Evolutionary conservation across 2,329 filamentous ascomycete genomes (phyloP).

Genomic region (Diaporthe caulivora): DNA sequence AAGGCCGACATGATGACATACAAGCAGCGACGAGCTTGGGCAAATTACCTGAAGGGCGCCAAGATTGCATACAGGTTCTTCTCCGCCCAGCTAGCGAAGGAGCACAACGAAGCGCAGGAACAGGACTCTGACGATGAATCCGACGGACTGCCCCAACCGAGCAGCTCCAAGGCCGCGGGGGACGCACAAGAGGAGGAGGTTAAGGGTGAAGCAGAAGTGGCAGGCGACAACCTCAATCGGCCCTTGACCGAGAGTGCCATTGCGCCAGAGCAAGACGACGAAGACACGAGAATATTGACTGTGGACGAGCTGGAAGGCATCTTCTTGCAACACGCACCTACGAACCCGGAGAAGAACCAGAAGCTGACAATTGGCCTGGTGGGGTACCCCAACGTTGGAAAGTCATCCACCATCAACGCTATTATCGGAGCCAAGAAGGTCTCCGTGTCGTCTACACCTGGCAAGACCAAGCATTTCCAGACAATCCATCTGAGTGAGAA

Average conservation of each 20-base stretch:
- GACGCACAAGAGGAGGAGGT: constrained; percentile 44
- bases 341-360: constrained; percentile 58
- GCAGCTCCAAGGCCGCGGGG: constrained; percentile 45
- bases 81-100: constrained; percentile 91
- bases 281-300: constrained; percentile 84
- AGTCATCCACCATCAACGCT: constrained; percentile 99
- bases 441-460: constrained; percentile 95
- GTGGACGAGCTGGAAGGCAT: constrained; percentile 93
- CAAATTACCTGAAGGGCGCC: constrained; percentile 83
- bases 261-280: constrained; percentile 59
- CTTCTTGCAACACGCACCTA: constrained; percentile 79
- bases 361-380: constrained; percentile 95
- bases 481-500: constrained; percentile 93
- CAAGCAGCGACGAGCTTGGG: constrained; percentile 86
- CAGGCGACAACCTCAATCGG: constrained; percentile 42
- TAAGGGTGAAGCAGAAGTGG: constrained; percentile 43
- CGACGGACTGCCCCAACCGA: constrained; percentile 50
- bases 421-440: constrained; percentile 99
- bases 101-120: constrained; percentile 82
- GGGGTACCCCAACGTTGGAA: constrained; percentile 98
- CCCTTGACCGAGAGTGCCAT: constrained; percentile 55
- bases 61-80: constrained; percentile 96
- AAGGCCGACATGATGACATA: constrained; percentile 99
- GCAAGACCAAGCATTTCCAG: constrained; percentile 99
- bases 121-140: constrained; percentile 59